Evolutionary conservation across 2,329 filamentous ascomycete species (phyloP).

Genomic region (Onygenales sp.): DNA sequence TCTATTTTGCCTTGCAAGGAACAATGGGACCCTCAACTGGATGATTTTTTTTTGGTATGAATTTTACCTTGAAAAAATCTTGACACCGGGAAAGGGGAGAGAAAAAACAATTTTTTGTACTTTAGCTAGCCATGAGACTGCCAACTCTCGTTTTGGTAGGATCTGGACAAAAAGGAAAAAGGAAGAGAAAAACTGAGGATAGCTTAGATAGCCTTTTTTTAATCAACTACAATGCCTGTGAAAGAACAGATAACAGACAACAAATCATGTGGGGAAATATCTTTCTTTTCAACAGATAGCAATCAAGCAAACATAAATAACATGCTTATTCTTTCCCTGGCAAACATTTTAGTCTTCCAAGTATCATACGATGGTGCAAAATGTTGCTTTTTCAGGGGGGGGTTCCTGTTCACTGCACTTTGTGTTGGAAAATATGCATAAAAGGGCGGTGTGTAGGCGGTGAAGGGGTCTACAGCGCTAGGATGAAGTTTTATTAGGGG

Average conservation of each 20-base stretch:
- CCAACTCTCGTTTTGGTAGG: conserved; percentile 6
- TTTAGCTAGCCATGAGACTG: conserved; percentile 14
- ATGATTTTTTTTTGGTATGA: too few species aligned
- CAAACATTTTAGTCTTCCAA: too few species aligned
- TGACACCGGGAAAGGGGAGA: too few species aligned
- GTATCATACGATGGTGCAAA: not conserved
- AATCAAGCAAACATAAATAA: not conserved
- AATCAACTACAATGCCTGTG: not conserved
- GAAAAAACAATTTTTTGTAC: conserved; percentile 11
- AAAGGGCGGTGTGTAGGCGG: too few species aligned
- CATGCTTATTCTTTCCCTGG: not conserved
- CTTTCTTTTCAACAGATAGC: not conserved
- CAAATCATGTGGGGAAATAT: not conserved
- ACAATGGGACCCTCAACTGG: not conserved
- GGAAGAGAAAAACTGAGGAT: not conserved
- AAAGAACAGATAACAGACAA: not conserved
- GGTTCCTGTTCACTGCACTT: not conserved
- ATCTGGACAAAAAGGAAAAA: conserved; percentile 10
- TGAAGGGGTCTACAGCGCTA: too few species aligned
- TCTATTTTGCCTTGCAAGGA: not conserved
- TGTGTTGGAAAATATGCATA: too few species aligned
- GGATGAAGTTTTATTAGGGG: too few species aligned
- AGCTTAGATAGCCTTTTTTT: not conserved
- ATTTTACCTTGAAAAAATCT: too few species aligned
- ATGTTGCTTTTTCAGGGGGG: not conserved